Conservation (phyloP, 257 asterid species). For the Ilex asprella region DNA sequence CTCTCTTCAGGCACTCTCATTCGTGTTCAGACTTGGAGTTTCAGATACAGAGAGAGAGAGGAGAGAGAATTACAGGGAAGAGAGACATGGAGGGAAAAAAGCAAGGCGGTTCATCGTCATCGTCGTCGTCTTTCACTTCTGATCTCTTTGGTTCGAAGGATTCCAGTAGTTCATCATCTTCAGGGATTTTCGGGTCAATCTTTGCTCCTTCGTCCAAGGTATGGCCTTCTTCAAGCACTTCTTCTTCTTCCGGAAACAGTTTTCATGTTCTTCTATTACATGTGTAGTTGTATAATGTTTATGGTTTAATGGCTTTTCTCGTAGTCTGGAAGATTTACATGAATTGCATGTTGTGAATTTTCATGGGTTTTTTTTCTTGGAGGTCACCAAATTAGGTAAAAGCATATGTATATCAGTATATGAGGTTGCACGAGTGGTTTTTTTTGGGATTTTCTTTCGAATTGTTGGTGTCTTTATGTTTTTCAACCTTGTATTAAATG, state of each 20-base stretch:
- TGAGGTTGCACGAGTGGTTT: no score
- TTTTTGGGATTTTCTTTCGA: no score
- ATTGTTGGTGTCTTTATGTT: no score
- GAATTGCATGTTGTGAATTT: no score
- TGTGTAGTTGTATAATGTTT: neutral
- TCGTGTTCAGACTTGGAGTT: slow-evolving; percentile 3
- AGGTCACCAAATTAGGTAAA: no score
- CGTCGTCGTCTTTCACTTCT: slow-evolving; percentile 61
- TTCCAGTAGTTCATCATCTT: slow-evolving; percentile 35
- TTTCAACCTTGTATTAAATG: no score
- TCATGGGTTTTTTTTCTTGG: no score
- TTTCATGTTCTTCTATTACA: no score
- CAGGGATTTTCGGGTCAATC: slow-evolving; percentile 56
- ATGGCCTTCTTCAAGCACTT: neutral
- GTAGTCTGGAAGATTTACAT: no score
- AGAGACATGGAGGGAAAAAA: slow-evolving; percentile 55
- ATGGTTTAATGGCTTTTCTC: neutral
- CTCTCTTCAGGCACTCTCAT: slow-evolving; percentile 12
- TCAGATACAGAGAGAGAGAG: slow-evolving; percentile 1
- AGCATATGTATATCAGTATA: no score
- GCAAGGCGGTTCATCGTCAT: slow-evolving; percentile 33
- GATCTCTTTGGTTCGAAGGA: slow-evolving; percentile 83
- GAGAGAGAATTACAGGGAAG: neutral
- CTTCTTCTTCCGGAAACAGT: no score
- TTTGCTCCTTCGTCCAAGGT: slow-evolving; percentile 66